These are phyloP conservation scores for Alternaria burnsii DNA, from an alignment of 2,329 filamentous ascomycete genomes.

Conservation along the genomic window DNA sequence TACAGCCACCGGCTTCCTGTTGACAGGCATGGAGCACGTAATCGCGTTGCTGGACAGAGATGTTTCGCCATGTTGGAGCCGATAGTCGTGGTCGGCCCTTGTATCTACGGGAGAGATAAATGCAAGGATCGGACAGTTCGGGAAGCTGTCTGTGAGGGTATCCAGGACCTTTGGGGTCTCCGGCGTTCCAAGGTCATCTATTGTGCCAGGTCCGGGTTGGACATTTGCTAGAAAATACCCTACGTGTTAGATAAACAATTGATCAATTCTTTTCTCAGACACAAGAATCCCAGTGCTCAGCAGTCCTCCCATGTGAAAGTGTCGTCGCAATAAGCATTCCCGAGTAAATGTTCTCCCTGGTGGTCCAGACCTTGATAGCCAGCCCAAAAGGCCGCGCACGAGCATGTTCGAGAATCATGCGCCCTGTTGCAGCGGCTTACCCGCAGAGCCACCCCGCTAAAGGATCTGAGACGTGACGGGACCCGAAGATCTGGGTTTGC, in stretches of 20 bases:
- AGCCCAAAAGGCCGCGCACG: conserved; percentile 27
- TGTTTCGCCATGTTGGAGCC: background rate
- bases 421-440: conserved; percentile 29
- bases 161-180: conserved; percentile 7
- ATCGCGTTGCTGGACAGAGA: background rate
- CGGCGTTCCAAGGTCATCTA: conserved; percentile 7
- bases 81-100: conserved; percentile 16
- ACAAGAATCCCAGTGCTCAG: background rate
- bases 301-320: conserved; percentile 1
- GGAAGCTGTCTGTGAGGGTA: conserved; percentile 8
- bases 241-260: conserved; percentile 18
- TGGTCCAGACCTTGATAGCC: conserved; percentile 41
- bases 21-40: conserved; percentile 5
- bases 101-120: conserved; percentile 2
- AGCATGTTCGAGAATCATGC: conserved; percentile 25
- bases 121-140: conserved; percentile 7
- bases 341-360: conserved; percentile 27
- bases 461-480: conserved; percentile 31
- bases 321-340: conserved; percentile 51
- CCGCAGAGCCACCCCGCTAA: conserved; percentile 37
- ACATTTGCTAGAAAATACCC: conserved; percentile 18
- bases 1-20: background rate
- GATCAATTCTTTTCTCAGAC: background rate
- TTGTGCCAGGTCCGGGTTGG: conserved; percentile 10
- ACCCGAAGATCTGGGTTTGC: conserved; percentile 26